Percentiles rank a stretch among this genome's conserved stretches.
phyloP scores from a whole-genome alignment of 345 rosid species.

The Brassica juncea region DNA sequence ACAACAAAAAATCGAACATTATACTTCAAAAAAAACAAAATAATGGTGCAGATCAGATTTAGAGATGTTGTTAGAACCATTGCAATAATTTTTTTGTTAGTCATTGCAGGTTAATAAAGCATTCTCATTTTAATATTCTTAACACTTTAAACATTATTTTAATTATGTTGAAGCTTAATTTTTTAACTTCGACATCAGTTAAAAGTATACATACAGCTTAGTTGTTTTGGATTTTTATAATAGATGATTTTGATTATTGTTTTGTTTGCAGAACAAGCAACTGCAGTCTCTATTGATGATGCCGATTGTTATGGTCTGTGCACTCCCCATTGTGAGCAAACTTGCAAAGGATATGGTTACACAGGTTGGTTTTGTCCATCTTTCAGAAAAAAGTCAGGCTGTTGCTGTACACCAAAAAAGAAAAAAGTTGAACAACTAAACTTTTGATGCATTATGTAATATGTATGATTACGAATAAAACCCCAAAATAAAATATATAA shows the following conservation, averaged over 20 bases:
- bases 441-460: too few species aligned
- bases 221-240: background rate
- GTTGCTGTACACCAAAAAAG: background rate
- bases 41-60: background rate
- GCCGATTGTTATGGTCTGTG: constrained; percentile 13
- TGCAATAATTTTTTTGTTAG: constrained; percentile 12
- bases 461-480: too few species aligned
- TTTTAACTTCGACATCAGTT: background rate
- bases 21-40: background rate
- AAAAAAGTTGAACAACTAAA: background rate
- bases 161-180: background rate
- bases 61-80: background rate
- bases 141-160: too few species aligned
- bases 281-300: background rate
- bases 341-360: background rate
- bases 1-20: background rate
- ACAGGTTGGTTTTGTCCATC: background rate
- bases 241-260: background rate
- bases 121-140: background rate
- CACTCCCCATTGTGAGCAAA: background rate
- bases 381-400: background rate
- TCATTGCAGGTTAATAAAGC: constrained; percentile 18
- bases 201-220: background rate
- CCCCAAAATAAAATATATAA: too few species aligned
- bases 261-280: background rate